phyloP scores from a whole-genome alignment of 2,329 filamentous ascomycete species.

The Fusarium sp. region DNA sequence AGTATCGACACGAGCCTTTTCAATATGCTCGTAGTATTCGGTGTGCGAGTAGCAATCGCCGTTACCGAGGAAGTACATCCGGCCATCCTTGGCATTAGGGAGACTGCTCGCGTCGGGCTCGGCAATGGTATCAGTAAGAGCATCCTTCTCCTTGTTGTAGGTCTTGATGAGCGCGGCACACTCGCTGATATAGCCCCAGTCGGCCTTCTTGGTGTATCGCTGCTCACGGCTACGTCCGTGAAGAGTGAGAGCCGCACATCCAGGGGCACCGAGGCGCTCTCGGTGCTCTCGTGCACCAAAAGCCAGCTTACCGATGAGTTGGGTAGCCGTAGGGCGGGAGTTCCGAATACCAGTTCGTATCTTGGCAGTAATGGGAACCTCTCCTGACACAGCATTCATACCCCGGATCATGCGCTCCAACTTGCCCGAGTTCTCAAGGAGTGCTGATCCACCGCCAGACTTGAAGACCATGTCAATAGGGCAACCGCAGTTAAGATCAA shows the following conservation, averaged over 20 bases:
- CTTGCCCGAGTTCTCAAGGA: conserved; percentile 90
- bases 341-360: conserved; percentile 92
- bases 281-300: conserved; percentile 83
- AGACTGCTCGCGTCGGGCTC: conserved; percentile 84
- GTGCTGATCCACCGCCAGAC: conserved; percentile 88
- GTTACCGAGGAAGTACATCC: conserved; percentile 94
- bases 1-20: conserved; percentile 86
- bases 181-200: conserved; percentile 95
- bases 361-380: conserved; percentile 94
- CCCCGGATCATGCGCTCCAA: conserved; percentile 94
- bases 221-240: conserved; percentile 96
- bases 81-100: conserved; percentile 74
- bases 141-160: conserved; percentile 78
- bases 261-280: conserved; percentile 79
- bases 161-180: conserved; percentile 87
- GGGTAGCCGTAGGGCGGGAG: conserved; percentile 82
- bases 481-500: conserved; percentile 97
- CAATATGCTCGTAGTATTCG: conserved; percentile 86
- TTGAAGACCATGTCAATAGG: conserved; percentile 96
- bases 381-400: conserved; percentile 94
- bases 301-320: conserved; percentile 85
- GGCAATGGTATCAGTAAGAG: conserved; percentile 79
- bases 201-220: conserved; percentile 90
- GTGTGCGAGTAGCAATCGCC: conserved; percentile 95
- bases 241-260: conserved; percentile 94